Evolutionary conservation across 2,329 filamentous ascomycete species (phyloP).

Genomic region (Pseudogymnoascus pannorum): DNA sequence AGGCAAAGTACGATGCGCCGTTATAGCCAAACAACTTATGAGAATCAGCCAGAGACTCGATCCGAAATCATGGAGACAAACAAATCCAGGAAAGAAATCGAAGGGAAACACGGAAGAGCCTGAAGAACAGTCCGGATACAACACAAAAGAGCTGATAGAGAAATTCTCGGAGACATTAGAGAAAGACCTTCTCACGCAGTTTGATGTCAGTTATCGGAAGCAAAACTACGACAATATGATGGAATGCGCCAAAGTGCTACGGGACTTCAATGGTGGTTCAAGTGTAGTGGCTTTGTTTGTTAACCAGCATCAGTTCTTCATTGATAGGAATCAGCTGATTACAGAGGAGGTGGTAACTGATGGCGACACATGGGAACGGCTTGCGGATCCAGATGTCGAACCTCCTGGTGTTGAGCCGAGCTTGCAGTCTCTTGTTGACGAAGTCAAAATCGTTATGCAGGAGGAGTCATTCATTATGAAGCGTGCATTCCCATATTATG

Average conservation of each 20-base stretch:
- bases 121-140: constrained; percentile 31
- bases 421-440: constrained; percentile 84
- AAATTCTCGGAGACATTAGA: constrained; percentile 95
- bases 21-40: constrained; percentile 88
- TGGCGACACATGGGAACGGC: constrained; percentile 72
- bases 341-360: constrained; percentile 52
- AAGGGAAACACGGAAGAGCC: constrained; percentile 34
- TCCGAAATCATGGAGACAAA: constrained; percentile 61
- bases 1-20: constrained; percentile 87
- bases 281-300: constrained; percentile 96
- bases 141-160: constrained; percentile 85
- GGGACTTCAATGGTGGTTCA: constrained; percentile 92
- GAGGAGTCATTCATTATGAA: constrained; percentile 97
- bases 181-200: constrained; percentile 90
- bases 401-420: constrained; percentile 87
- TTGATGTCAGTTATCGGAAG: constrained; percentile 91
- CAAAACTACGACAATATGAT: constrained; percentile 98
- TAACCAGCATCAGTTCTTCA: constrained; percentile 99
- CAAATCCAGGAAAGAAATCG: constrained; percentile 46
- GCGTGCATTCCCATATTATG: constrained; percentile 90
- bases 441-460: constrained; percentile 91
- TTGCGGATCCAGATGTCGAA: constrained; percentile 90
- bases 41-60: constrained; percentile 91
- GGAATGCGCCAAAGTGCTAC: constrained; percentile 86
- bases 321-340: constrained; percentile 86